These are phyloP conservation scores for Cryphonectria japonica DNA, from an alignment of 2,329 filamentous ascomycete species.

Conservation along the genomic window DNA sequence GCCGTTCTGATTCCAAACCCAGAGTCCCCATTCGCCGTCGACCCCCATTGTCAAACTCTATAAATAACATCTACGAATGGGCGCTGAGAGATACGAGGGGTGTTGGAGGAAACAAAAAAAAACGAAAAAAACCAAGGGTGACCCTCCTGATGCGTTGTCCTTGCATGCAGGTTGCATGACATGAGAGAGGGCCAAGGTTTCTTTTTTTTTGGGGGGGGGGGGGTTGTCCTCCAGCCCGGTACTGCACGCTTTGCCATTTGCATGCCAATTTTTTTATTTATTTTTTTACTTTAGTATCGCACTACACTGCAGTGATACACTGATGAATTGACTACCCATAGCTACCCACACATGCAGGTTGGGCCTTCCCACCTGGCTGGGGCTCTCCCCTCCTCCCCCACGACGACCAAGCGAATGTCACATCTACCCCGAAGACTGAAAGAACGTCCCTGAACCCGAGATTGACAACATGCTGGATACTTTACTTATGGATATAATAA, in stretches of 20 bases:
- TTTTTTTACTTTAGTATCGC: too few species aligned
- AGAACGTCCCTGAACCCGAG: neutral
- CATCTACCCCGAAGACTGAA: neutral
- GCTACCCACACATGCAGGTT: neutral
- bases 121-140: neutral
- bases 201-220: neutral
- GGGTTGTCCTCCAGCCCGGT: neutral
- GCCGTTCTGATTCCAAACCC: neutral
- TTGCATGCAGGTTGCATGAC: slow-evolving; percentile 14
- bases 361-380: neutral
- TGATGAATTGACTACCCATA: neutral
- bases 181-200: neutral
- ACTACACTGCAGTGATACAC: neutral
- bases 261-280: neutral
- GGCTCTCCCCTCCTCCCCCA: neutral
- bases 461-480: neutral
- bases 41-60: neutral
- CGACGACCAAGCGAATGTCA: neutral
- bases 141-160: slow-evolving; percentile 14
- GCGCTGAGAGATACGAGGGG: neutral
- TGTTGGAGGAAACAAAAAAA: too few species aligned
- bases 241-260: neutral
- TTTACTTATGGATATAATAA: too few species aligned
- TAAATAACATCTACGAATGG: neutral
- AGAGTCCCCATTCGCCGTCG: neutral